Evolutionary conservation across 345 rosid species (phyloP).

Genomic region (Cardamine occulta): DNA sequence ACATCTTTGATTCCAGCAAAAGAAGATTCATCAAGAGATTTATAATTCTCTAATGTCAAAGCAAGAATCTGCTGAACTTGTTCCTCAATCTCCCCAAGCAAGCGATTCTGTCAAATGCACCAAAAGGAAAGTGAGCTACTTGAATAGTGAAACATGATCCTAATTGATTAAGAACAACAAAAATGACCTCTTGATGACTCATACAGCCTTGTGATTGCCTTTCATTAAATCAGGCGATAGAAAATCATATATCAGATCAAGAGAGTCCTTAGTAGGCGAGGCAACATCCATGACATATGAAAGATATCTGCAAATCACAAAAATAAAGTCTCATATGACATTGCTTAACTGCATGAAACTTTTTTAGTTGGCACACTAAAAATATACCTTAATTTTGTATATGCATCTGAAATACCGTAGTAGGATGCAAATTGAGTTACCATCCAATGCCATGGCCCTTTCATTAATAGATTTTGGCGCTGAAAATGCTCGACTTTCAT

Average conservation of each 20-base stretch:
- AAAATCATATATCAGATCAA: constrained; percentile 66
- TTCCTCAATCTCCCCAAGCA: constrained; percentile 75
- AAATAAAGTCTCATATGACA: too few relatives aligned
- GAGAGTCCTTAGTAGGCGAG: constrained; percentile 84
- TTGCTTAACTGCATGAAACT: too few relatives aligned
- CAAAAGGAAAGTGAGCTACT: constrained; percentile 14
- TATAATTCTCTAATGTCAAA: constrained; percentile 73
- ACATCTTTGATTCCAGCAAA: constrained; percentile 63
- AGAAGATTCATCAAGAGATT: constrained; percentile 70
- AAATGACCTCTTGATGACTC: constrained; percentile 85
- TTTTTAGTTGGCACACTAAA: too few relatives aligned
- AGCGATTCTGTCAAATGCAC: constrained; percentile 63
- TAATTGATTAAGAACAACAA: not conserved
- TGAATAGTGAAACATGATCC: not conserved
- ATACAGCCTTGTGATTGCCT: constrained; percentile 54
- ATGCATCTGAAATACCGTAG: constrained; percentile 83
- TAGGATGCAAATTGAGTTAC: constrained; percentile 70
- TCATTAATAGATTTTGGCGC: constrained; percentile 65
- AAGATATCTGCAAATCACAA: too few relatives aligned
- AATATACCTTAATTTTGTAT: constrained; percentile 56
- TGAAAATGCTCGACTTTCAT: constrained; percentile 79
- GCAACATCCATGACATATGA: constrained; percentile 62
- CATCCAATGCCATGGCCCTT: constrained; percentile 88
- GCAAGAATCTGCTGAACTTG: constrained; percentile 75
- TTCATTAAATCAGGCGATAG: constrained; percentile 67